Evolutionary conservation across 352 stramenopile species (phyloP).

Genomic region (Phytophthora foliorum): DNA sequence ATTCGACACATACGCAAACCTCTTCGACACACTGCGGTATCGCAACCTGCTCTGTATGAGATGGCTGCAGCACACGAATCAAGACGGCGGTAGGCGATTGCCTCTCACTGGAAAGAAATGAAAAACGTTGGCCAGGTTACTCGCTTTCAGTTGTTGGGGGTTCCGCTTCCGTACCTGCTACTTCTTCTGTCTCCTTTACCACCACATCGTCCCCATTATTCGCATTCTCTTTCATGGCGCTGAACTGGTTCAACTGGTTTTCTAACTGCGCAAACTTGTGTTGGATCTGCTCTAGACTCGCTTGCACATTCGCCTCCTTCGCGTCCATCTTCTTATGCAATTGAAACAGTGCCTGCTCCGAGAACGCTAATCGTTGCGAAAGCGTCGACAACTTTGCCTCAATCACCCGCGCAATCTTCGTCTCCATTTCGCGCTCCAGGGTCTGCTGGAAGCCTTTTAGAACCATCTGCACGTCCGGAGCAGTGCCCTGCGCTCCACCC

Average conservation of each 20-base stretch:
- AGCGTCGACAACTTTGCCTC: slow-evolving; percentile 69
- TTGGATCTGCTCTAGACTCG: slow-evolving; percentile 51
- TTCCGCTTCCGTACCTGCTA: background rate
- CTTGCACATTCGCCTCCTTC: slow-evolving; percentile 46
- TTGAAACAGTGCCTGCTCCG: slow-evolving; percentile 72
- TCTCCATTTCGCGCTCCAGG: slow-evolving; percentile 72
- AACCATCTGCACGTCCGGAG: slow-evolving; percentile 43
- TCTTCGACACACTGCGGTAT: slow-evolving; percentile 69
- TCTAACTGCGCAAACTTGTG: slow-evolving; percentile 56
- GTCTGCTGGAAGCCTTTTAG: slow-evolving; percentile 69
- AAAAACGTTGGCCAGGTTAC: slow-evolving; percentile 34
- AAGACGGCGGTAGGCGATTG: slow-evolving; percentile 29
- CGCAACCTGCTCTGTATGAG: slow-evolving; percentile 72
- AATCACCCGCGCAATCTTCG: slow-evolving; percentile 65
- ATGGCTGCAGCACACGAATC: slow-evolving; percentile 51
- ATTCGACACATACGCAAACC: slow-evolving; percentile 55
- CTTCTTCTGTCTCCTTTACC: slow-evolving; percentile 7
- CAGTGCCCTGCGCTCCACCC: slow-evolving; percentile 3
- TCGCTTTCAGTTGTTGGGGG: slow-evolving; percentile 2
- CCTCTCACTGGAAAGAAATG: slow-evolving; percentile 50
- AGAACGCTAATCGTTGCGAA: slow-evolving; percentile 64
- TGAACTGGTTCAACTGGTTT: slow-evolving; percentile 44
- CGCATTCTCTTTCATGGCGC: slow-evolving; percentile 8
- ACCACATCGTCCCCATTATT: slow-evolving; percentile 1
- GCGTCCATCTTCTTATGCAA: slow-evolving; percentile 67